phyloP scores from a whole-genome alignment of 805 yeast genomes.

The Wickerhamomyces queroliae region DNA sequence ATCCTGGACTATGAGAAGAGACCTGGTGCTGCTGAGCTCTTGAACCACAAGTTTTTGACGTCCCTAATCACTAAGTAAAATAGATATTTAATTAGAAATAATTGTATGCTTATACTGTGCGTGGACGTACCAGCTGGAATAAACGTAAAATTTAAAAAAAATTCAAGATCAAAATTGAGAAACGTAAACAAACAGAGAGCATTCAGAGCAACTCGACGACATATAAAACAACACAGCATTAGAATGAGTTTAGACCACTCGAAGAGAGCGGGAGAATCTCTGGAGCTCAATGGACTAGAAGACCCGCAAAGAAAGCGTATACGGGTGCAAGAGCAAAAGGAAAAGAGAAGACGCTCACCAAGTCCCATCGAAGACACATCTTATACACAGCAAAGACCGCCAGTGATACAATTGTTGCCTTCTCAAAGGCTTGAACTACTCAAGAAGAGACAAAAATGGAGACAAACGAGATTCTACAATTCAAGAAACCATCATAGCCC shows the following conservation, averaged over 20 bases:
- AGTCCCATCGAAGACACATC: background rate
- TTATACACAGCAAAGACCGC: conserved; percentile 23
- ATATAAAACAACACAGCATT: background rate
- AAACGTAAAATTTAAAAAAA: background rate
- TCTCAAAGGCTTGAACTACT: conserved; percentile 19
- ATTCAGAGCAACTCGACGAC: background rate
- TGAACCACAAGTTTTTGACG: conserved; percentile 55
- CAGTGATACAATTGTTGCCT: conserved; percentile 20
- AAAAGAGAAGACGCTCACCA: background rate
- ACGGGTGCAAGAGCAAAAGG: too few relatives aligned
- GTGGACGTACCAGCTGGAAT: background rate
- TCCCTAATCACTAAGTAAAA: conserved; percentile 5
- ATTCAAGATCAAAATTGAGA: background rate
- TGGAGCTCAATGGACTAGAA: background rate
- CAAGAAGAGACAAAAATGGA: conserved; percentile 23
- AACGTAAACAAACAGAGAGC: background rate
- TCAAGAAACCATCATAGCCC: conserved; percentile 6
- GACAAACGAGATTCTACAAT: conserved; percentile 19
- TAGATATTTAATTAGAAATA: too few relatives aligned
- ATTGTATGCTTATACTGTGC: background rate
- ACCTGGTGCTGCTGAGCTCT: conserved; percentile 65
- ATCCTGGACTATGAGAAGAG: conserved; percentile 69
- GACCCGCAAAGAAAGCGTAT: background rate
- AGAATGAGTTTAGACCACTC: background rate
- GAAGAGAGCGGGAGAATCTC: background rate